Evolutionary conservation across 2,329 filamentous ascomycete genomes (phyloP).

Genomic region (Fusarium sp.): DNA sequence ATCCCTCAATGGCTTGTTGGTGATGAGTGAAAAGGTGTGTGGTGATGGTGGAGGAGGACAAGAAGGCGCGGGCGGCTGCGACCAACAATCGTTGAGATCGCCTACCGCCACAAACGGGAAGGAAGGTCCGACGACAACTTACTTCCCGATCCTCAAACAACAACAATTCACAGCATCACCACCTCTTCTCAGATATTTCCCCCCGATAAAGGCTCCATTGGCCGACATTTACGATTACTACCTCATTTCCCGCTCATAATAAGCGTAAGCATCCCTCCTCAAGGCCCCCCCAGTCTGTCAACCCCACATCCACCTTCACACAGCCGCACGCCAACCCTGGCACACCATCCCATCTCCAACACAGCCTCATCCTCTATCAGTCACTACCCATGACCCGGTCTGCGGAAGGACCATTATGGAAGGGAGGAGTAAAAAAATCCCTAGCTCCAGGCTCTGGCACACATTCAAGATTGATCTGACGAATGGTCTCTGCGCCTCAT

Average conservation of each 20-base stretch:
- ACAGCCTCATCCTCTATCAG: constrained; percentile 26
- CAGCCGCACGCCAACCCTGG: constrained; percentile 25
- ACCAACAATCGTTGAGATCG: constrained; percentile 15
- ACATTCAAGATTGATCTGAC: background rate
- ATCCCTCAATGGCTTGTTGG: constrained; percentile 17
- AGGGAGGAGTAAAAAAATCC: background rate
- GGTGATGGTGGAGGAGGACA: constrained; percentile 16
- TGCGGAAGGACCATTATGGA: background rate
- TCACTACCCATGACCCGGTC: constrained; percentile 21
- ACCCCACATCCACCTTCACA: constrained; percentile 8
- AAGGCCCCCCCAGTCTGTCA: constrained; percentile 16
- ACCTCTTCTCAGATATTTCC: background rate
- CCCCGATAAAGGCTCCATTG: background rate
- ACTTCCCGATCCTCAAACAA: background rate
- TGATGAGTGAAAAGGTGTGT: constrained; percentile 16
- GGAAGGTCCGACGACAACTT: background rate
- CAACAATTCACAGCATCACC: background rate
- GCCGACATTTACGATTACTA: background rate
- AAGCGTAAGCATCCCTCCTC: background rate
- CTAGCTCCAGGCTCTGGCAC: background rate
- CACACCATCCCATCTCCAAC: constrained; percentile 20
- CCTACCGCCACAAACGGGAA: background rate
- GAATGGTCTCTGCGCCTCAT: background rate
- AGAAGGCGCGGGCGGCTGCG: constrained; percentile 14
- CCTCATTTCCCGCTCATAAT: background rate